Evolutionary conservation across 1,139 yeast species (phyloP).

Genomic region (Protomyces arabidopsidicola): DNA sequence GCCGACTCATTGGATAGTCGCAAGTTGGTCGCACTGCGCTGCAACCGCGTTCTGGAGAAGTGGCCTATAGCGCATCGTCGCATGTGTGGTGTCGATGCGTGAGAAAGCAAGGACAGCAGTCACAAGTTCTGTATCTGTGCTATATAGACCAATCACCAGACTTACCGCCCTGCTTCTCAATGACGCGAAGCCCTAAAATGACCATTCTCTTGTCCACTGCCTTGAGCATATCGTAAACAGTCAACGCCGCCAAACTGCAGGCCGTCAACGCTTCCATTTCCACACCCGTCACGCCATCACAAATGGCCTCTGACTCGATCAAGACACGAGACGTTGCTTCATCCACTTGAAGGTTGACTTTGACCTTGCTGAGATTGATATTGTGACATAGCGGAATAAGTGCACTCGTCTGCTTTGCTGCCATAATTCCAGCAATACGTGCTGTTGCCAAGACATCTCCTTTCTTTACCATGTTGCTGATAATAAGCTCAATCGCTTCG

Average conservation of each 20-base stretch:
- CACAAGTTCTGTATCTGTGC: neutral
- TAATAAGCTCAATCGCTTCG: conserved; percentile 39
- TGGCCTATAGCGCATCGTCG: too few species aligned
- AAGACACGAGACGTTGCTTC: conserved; percentile 33
- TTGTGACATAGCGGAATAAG: conserved; percentile 52
- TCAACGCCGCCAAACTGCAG: conserved; percentile 43
- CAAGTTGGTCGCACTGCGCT: too few species aligned
- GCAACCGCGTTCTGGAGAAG: too few species aligned
- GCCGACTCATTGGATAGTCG: conserved; percentile 7
- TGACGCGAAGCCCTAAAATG: conserved; percentile 42
- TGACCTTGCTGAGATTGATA: conserved; percentile 43
- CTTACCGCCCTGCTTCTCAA: conserved; percentile 46
- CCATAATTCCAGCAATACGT: conserved; percentile 51
- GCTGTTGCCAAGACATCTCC: conserved; percentile 51
- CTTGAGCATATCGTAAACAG: conserved; percentile 55
- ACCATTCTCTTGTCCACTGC: conserved; percentile 50
- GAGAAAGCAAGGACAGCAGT: neutral
- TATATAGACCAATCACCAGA: conserved; percentile 21
- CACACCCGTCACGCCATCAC: conserved; percentile 51
- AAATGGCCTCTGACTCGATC: conserved; percentile 43
- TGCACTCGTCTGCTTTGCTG: conserved; percentile 46
- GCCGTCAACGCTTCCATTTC: conserved; percentile 55
- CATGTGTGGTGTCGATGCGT: too few species aligned
- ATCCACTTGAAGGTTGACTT: conserved; percentile 37
- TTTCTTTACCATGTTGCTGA: conserved; percentile 43